Evolutionary conservation across 192 early-diverging fungal genomes (phyloP).

Genomic region (Gamsiella multidivaricata): DNA sequence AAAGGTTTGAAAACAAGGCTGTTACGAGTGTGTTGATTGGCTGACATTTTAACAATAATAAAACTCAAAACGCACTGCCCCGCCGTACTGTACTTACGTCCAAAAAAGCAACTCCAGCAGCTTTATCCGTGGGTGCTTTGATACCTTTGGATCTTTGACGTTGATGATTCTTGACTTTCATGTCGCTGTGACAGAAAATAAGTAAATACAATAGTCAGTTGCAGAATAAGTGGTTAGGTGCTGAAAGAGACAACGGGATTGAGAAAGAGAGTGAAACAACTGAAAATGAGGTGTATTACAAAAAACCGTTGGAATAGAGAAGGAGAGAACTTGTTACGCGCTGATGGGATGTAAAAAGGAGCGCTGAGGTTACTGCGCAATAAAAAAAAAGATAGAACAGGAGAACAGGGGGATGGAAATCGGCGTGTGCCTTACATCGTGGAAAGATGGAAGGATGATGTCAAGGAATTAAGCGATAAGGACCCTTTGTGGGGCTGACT

Average conservation of each 20-base stretch:
- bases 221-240: conserved; percentile 18
- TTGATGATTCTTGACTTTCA: conserved; percentile 12
- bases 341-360: conserved; percentile 1
- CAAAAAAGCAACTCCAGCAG: conserved; percentile 15
- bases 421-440: conserved; percentile 8
- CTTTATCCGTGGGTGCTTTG: conserved; percentile 14
- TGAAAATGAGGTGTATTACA: conserved; percentile 16
- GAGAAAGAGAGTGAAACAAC: conserved; percentile 16
- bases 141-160: conserved; percentile 19
- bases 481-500: conserved; percentile 14
- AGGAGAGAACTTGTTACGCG: conserved; percentile 11
- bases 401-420: conserved; percentile 19
- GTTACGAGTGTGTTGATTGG: conserved; percentile 23
- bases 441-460: conserved; percentile 2
- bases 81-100: conserved; percentile 16
- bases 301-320: conserved; percentile 17
- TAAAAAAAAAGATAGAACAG: conserved; percentile 9
- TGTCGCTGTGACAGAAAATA: conserved; percentile 17
- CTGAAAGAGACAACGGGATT: conserved; percentile 18
- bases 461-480: neutral
- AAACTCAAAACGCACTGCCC: conserved; percentile 10
- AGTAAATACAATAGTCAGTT: conserved; percentile 18
- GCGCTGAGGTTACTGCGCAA: conserved; percentile 2
- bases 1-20: conserved; percentile 21
- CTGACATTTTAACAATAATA: conserved; percentile 10